These are phyloP conservation scores for Nakaseomyces bracarensis DNA, from an alignment of 1,139 yeast genomes.

Conservation along the genomic window DNA sequence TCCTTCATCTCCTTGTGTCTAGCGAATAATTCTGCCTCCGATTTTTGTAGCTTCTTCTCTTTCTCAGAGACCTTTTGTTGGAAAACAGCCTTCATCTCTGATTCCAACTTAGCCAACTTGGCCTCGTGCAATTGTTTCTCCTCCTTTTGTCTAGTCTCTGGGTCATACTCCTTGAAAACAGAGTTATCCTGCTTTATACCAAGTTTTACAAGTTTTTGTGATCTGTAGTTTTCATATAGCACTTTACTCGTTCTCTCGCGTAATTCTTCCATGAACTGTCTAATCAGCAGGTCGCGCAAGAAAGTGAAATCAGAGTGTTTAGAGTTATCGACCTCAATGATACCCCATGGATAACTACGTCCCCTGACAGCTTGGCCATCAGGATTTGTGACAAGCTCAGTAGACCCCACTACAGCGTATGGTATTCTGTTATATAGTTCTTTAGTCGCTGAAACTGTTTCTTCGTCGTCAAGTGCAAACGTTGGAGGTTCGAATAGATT, in stretches of 20 bases:
- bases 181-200: conserved; percentile 90
- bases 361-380: conserved; percentile 86
- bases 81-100: conserved; percentile 94
- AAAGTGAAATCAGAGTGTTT: conserved; percentile 88
- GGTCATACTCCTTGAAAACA: conserved; percentile 92
- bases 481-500: conserved; percentile 71
- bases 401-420: conserved; percentile 92
- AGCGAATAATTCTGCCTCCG: conserved; percentile 92
- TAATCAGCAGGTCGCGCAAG: conserved; percentile 80
- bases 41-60: conserved; percentile 93
- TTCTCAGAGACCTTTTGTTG: conserved; percentile 94
- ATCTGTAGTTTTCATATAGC: conserved; percentile 83
- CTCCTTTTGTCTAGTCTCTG: conserved; percentile 86
- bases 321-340: conserved; percentile 91
- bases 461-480: conserved; percentile 83
- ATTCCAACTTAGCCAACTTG: conserved; percentile 86
- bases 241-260: conserved; percentile 74
- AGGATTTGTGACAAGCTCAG: conserved; percentile 57
- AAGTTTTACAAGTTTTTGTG: conserved; percentile 67
- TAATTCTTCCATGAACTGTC: conserved; percentile 89
- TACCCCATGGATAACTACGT: conserved; percentile 96
- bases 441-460: conserved; percentile 55
- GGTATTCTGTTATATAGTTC: conserved; percentile 70
- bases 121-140: conserved; percentile 92
- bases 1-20: conserved; percentile 98